Base-by-base conservation (phyloP, 768 basidiomycete species). In the Hebeloma cylindrosporum region DNA sequence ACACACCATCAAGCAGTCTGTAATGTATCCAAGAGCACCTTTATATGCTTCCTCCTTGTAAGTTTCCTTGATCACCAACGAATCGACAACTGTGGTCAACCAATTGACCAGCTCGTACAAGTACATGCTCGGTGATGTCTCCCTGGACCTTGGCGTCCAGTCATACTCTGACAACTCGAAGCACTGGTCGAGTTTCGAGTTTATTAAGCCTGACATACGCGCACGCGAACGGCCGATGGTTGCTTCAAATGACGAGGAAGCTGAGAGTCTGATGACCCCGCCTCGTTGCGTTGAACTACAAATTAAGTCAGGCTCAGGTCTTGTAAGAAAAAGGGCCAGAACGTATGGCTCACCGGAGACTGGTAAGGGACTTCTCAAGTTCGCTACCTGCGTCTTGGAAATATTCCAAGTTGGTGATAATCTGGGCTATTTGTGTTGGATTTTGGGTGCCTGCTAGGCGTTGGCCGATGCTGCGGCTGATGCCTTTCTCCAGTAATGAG, bases 101-200 rank as follows among this genome's bases (percentile, higher is more conserved):
- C 94, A 99, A 62, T 93, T 93, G 62, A 95, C 80, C 57, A 98
- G 79, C 63, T 97, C 95, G 61, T 92, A 87, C 2, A 98, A 75
- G 65, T 97, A 97, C 78, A 87, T 86, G 77, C 91, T 94, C 32
- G 94, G 92, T 26, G 81, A 81, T 46, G 78, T 74, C 60, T 89
- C 85, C 25, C 80, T 79, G 8, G 70, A 62, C 25, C 73, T 69
- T 7, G 92, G 88, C 26, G 85, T 87, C 93, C 93, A 98, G 57
- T 94, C 84, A 62, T 97, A 97, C 66, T 95, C 91, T 3, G 94
- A 87, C 31, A 95, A 74, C 48, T 92, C 96, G 62, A 96, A 95
- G 71, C 95, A 95, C 55, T 93, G 89, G 58, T 95, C 90, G 5
- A 98, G 82, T 61, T 99, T 98, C 16, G 88, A 87, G 6, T 82